Conservation (phyloP, 2,329 filamentous ascomycete species). For the Botrytis byssoidea region DNA sequence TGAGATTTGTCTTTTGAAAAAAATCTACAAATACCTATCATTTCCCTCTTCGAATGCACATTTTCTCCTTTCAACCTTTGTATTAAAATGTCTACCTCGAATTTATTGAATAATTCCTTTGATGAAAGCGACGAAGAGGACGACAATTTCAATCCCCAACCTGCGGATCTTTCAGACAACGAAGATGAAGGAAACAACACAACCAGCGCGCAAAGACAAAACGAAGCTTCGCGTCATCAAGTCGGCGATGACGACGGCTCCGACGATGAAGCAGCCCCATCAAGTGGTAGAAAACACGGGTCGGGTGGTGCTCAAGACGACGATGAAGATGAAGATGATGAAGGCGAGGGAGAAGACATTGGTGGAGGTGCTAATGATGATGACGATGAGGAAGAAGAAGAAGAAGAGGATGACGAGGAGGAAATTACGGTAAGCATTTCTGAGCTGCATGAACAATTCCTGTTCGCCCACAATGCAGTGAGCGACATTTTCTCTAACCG, state of each 20-base stretch:
- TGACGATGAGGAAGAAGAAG: constrained; percentile 51
- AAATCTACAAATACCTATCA: constrained; percentile 5
- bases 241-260: constrained; percentile 47
- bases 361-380: constrained; percentile 39
- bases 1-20: neutral
- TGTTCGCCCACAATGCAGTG: constrained; percentile 26
- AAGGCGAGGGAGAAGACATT: constrained; percentile 42
- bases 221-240: constrained; percentile 34
- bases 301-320: constrained; percentile 22
- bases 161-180: constrained; percentile 64
- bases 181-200: constrained; percentile 49
- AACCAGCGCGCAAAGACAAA: constrained; percentile 33
- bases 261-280: constrained; percentile 47
- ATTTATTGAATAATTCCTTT: constrained; percentile 34
- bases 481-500: constrained; percentile 30
- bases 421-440: constrained; percentile 49
- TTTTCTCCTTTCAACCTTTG: constrained; percentile 16
- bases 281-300: constrained; percentile 28
- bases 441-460: neutral
- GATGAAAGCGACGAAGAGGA: constrained; percentile 74
- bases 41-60: constrained; percentile 10
- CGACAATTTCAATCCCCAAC: constrained; percentile 83
- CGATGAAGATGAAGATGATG: constrained; percentile 45
- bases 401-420: constrained; percentile 64
- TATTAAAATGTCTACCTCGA: constrained; percentile 34